These are phyloP conservation scores for Malassezia equina DNA, from an alignment of 1,284 basidiomycete genomes.

Conservation along the genomic window DNA sequence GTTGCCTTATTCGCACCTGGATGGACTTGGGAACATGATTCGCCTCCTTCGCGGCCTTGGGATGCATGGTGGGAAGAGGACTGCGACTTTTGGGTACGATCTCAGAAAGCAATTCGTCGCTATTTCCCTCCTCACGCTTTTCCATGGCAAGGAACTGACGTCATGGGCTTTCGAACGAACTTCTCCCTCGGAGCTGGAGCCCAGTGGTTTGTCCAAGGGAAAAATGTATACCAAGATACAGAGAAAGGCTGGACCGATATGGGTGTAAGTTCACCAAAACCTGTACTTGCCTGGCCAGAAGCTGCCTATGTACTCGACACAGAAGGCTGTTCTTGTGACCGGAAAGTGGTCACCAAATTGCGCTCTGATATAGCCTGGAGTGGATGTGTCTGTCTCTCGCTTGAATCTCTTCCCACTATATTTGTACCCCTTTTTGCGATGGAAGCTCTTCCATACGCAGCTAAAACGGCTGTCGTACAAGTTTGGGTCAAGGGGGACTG, in stretches of 20 bases:
- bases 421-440: neutral
- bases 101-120: neutral
- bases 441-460: neutral
- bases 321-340: neutral
- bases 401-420: neutral
- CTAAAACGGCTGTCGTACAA: neutral
- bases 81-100: conserved; percentile 19
- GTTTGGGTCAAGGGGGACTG: neutral
- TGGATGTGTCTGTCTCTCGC: neutral
- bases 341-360: neutral
- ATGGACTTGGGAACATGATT: conserved; percentile 41
- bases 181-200: conserved; percentile 31
- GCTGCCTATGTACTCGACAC: conserved; percentile 1
- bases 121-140: conserved; percentile 12
- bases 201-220: conserved; percentile 25
- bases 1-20: conserved; percentile 39
- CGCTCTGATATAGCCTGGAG: conserved; percentile 4
- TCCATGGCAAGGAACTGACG: neutral
- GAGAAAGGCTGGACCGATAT: conserved; percentile 6
- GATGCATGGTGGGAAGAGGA: conserved; percentile 32
- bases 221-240: conserved; percentile 11
- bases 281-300: conserved; percentile 8
- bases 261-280: conserved; percentile 12
- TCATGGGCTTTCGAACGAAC: conserved; percentile 23
- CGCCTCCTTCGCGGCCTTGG: conserved; percentile 20